These are phyloP conservation scores for Amylostereum chailletii DNA, from an alignment of 1,284 basidiomycete species.

Conservation along the genomic window DNA sequence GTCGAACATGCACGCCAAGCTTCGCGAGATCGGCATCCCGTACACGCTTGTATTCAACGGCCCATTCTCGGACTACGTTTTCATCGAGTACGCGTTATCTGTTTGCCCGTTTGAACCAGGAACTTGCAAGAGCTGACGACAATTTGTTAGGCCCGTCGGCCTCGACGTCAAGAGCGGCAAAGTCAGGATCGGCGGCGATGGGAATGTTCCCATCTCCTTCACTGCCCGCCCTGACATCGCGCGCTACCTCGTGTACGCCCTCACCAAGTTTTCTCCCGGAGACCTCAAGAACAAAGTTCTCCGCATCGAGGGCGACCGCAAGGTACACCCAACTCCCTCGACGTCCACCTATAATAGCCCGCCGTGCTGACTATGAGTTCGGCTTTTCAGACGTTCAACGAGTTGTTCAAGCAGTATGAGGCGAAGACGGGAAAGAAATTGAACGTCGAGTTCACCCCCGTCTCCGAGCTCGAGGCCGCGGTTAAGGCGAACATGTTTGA, in stretches of 20 bases:
- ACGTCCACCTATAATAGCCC: neutral
- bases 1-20: constrained; percentile 13
- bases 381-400: constrained; percentile 11
- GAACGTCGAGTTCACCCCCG: constrained; percentile 7
- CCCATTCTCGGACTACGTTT: constrained; percentile 13
- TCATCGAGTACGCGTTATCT: neutral
- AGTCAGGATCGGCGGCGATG: constrained; percentile 23
- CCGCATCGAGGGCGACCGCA: constrained; percentile 29
- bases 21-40: constrained; percentile 25
- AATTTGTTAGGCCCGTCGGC: constrained; percentile 12
- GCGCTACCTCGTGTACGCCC: constrained; percentile 26
- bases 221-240: constrained; percentile 25
- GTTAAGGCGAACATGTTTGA: constrained; percentile 7
- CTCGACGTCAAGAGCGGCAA: constrained; percentile 21
- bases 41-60: constrained; percentile 24
- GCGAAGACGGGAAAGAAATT: constrained; percentile 10
- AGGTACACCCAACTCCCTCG: constrained; percentile 1
- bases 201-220: constrained; percentile 20
- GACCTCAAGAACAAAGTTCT: constrained; percentile 23
- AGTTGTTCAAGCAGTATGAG: constrained; percentile 9
- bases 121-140: constrained; percentile 9
- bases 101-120: neutral
- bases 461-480: constrained; percentile 8
- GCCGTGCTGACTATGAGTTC: neutral
- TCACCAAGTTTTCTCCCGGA: constrained; percentile 20